A percentile compares a stretch with the other conserved stretches of the same genome.
Conservation (phyloP, 2,329 filamentous ascomycete species). For the Fusarium sp. region DNA sequence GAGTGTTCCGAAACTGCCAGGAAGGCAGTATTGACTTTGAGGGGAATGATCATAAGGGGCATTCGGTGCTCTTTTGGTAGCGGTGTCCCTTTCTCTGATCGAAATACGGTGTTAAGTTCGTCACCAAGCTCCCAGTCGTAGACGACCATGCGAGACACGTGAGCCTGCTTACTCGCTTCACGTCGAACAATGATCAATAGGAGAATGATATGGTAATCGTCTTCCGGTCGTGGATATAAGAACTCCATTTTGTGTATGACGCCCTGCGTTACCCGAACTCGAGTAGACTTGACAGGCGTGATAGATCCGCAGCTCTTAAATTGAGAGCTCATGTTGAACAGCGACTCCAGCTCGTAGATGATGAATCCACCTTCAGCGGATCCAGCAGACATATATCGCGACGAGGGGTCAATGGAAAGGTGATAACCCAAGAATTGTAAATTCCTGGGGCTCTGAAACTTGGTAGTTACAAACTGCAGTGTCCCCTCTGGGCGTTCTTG, state of each 20-base stretch:
- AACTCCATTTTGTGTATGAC: constrained; percentile 91
- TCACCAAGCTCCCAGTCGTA: constrained; percentile 72
- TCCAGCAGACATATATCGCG: constrained; percentile 74
- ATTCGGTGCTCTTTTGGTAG: constrained; percentile 66
- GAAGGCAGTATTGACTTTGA: constrained; percentile 78
- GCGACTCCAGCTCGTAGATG: constrained; percentile 75
- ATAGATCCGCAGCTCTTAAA: constrained; percentile 61
- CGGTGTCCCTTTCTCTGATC: constrained; percentile 60
- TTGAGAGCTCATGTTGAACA: constrained; percentile 62
- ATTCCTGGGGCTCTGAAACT: constrained; percentile 68
- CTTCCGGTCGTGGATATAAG: constrained; percentile 74
- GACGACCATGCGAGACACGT: constrained; percentile 61
- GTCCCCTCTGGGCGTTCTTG: constrained; percentile 56
- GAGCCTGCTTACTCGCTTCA: constrained; percentile 46
- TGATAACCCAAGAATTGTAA: constrained; percentile 71
- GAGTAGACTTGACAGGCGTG: constrained; percentile 66
- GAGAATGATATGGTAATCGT: constrained; percentile 80
- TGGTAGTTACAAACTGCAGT: constrained; percentile 71
- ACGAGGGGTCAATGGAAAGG: constrained; percentile 83
- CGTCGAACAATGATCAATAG: constrained; percentile 69
- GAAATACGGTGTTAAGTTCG: constrained; percentile 58
- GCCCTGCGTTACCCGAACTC: constrained; percentile 68
- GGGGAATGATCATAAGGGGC: constrained; percentile 77
- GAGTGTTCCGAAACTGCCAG: constrained; percentile 72
- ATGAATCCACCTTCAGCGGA: constrained; percentile 78